Evolutionary conservation across 768 basidiomycete species (phyloP).

Genomic region (Hericium coralloides): DNA sequence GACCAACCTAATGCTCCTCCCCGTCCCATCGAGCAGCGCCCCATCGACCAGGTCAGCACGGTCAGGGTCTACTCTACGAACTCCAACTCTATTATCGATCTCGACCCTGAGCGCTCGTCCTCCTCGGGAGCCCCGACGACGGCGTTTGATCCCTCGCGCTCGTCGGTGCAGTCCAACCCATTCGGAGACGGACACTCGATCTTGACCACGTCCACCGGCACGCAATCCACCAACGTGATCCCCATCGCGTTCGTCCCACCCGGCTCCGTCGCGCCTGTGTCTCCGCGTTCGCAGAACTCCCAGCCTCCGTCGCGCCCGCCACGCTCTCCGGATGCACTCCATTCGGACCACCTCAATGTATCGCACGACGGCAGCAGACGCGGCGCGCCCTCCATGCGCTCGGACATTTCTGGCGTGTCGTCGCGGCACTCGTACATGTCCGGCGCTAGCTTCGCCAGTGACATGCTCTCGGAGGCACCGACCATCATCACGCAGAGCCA

Average conservation of each 20-base stretch:
- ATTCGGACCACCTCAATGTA: slow-evolving; percentile 54
- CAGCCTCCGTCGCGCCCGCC: slow-evolving; percentile 32
- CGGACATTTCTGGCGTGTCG: slow-evolving; percentile 42
- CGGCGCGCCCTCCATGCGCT: slow-evolving; percentile 29
- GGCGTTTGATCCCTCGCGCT: slow-evolving; percentile 16
- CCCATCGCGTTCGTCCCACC: slow-evolving; percentile 71
- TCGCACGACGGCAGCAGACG: slow-evolving; percentile 38
- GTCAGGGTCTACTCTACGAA: slow-evolving; percentile 42
- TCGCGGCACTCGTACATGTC: slow-evolving; percentile 68
- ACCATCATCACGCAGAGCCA: slow-evolving; percentile 72
- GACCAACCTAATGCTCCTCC: slow-evolving; percentile 40
- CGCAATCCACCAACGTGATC: slow-evolving; percentile 78
- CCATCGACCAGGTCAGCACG: slow-evolving; percentile 25
- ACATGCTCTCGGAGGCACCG: slow-evolving; percentile 72
- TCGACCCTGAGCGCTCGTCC: slow-evolving; percentile 35
- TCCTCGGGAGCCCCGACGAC: slow-evolving; percentile 28
- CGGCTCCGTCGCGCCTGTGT: slow-evolving; percentile 27
- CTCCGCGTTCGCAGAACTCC: slow-evolving; percentile 9
- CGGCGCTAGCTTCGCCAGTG: slow-evolving; percentile 66
- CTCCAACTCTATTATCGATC: slow-evolving; percentile 43
- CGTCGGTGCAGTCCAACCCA: slow-evolving; percentile 46
- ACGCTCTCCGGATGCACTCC: slow-evolving; percentile 53
- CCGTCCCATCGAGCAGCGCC: slow-evolving; percentile 9
- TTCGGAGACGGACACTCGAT: slow-evolving; percentile 75
- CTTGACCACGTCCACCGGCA: slow-evolving; percentile 62